Evolutionary conservation across 2,329 filamentous ascomycete species (phyloP).

Genomic region (Aspergillus neoniger): DNA sequence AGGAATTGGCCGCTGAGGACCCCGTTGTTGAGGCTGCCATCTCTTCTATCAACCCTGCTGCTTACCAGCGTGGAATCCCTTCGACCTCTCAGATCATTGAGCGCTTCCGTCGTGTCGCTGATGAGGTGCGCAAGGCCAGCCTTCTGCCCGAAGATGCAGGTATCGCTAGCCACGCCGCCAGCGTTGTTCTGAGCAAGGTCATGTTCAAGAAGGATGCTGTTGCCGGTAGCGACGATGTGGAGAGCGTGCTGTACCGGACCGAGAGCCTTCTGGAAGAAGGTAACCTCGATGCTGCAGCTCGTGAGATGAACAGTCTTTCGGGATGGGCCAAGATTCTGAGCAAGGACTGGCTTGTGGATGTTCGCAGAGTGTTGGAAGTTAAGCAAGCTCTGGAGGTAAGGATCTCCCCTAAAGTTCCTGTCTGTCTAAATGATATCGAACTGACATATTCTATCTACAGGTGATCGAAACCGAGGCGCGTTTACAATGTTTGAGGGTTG

Average conservation of each 20-base stretch:
- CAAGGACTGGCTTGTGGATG: slow-evolving; percentile 90
- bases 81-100: slow-evolving; percentile 85
- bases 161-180: slow-evolving; percentile 90
- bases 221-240: slow-evolving; percentile 82
- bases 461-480: slow-evolving; percentile 88
- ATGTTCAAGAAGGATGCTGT: slow-evolving; percentile 94
- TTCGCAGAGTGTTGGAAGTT: slow-evolving; percentile 89
- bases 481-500: slow-evolving; percentile 81
- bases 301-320: slow-evolving; percentile 89
- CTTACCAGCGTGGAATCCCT: slow-evolving; percentile 90
- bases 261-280: slow-evolving; percentile 92
- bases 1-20: slow-evolving; percentile 84
- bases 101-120: slow-evolving; percentile 88
- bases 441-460: slow-evolving; percentile 47
- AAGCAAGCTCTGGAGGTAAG: slow-evolving; percentile 93
- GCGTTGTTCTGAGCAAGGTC: slow-evolving; percentile 85
- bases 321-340: slow-evolving; percentile 96
- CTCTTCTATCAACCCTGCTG: slow-evolving; percentile 88
- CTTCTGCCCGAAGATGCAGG: slow-evolving; percentile 91
- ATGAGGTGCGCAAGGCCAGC: slow-evolving; percentile 90
- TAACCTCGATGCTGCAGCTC: slow-evolving; percentile 82
- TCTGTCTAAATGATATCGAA: neutral
- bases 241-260: slow-evolving; percentile 86
- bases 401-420: slow-evolving; percentile 24
- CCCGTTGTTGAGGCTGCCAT: slow-evolving; percentile 89